phyloP scores from a whole-genome alignment of 2,329 filamentous ascomycete genomes.

The Epichloe hybrida region DNA sequence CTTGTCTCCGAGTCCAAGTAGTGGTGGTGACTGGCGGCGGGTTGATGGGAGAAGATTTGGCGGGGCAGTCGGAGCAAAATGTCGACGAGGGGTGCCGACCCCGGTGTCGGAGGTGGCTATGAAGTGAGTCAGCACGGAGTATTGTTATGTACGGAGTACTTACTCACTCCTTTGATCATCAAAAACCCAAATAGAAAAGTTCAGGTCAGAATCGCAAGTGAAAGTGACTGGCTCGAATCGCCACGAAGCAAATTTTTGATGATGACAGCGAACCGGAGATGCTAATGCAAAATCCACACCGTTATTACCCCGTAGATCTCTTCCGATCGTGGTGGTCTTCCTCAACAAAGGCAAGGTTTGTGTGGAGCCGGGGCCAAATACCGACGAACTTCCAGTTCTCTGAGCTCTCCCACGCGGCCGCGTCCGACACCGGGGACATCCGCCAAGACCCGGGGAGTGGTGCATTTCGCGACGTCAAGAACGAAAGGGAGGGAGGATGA shows the following conservation, averaged over 20 bases:
- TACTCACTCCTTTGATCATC: no score
- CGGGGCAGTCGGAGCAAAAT: slow-evolving; percentile 5
- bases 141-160: neutral
- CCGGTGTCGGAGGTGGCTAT: neutral
- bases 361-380: neutral
- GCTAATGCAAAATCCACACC: neutral
- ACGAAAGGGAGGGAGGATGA: no score
- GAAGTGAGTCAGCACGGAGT: neutral
- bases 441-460: no score
- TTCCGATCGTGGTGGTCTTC: neutral
- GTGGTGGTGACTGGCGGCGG: neutral
- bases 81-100: neutral
- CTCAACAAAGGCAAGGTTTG: neutral
- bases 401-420: no score
- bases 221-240: no score
- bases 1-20: neutral
- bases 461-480: no score
- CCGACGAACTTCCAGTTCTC: no score
- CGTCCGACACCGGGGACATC: no score
- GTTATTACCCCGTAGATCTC: neutral
- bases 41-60: slow-evolving; percentile 4
- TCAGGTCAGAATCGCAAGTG: no score
- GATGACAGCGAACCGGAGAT: neutral
- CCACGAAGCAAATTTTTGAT: no score
- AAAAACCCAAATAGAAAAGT: no score